Conservation (phyloP, 208 protist genomes). For the Acanthamoeba divionensis region DNA sequence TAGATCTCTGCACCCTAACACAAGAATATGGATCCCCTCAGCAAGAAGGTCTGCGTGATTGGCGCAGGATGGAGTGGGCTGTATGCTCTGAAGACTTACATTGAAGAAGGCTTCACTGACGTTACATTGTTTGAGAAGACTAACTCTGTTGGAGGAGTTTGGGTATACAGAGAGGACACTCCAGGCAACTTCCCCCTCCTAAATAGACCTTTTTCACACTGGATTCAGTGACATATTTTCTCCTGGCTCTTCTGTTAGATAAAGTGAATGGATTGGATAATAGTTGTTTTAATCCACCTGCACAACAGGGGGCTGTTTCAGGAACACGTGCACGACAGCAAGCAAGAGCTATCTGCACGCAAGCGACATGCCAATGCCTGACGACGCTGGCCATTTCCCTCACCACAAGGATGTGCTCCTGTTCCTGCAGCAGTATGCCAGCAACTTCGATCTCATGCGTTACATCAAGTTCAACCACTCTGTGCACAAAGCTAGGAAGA, state of each 20-base stretch:
- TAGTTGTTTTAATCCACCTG: neutral
- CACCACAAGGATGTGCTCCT: conserved; percentile 19
- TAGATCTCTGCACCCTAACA: neutral
- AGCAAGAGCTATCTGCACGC: conserved; percentile 50
- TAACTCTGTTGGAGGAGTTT: conserved; percentile 31
- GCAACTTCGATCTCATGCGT: neutral
- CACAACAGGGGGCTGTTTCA: conserved; percentile 3
- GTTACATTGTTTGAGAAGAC: conserved; percentile 4
- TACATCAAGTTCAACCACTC: conserved; percentile 34
- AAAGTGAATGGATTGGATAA: too few species aligned
- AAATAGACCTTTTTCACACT: too few species aligned
- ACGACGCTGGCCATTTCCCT: conserved; percentile 29
- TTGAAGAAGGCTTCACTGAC: conserved; percentile 11
- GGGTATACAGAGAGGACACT: conserved; percentile 44
- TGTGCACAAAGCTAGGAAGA: conserved; percentile 26
- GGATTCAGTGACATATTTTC: too few species aligned
- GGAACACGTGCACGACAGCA: conserved; percentile 12
- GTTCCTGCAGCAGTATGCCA: conserved; percentile 35
- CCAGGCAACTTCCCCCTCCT: neutral
- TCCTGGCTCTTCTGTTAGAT: too few species aligned
- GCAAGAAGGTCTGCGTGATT: neutral
- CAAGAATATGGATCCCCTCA: neutral
- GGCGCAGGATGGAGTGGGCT: conserved; percentile 39
- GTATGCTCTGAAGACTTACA: conserved; percentile 36
- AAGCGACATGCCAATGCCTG: conserved; percentile 28